Evolutionary conservation across 139 green algal species (phyloP), one percentile per base, ranked within the genome.

Genomic region (Monoraphidium neglectum): DNA sequence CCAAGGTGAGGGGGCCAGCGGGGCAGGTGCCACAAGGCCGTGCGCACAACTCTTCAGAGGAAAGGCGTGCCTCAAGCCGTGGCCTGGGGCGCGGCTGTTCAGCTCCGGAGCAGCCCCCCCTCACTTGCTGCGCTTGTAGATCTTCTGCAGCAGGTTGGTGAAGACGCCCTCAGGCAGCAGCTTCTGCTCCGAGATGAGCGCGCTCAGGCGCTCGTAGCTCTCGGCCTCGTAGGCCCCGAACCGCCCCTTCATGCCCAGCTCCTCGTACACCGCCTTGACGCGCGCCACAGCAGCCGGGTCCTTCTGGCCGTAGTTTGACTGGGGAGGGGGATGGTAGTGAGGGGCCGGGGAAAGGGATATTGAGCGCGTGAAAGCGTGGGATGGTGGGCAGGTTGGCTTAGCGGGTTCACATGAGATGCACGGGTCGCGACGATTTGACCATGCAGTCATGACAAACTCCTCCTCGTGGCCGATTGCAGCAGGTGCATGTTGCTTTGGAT

Each of bases 121-220:
- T 80, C 76, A 99, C 85, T 99, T 99, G 10, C 88, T 79, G 24
- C 96, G 86, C 85, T 98, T 98, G 90, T 98, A 99, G 65, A 99
- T 99, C 77, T 98, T 98, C 28, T 79, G 83, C 23, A 99, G 84
- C 69, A 99, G 83, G 30, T 76, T 80, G 38, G 83, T 92, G 86
- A 98, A 98, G 1, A 98, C 89, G 2, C 71, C 84, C 61, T 88
- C 74, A 30, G 95, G 95, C 73, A 98, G 78, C 65, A 88, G 51
- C 13, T 75, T 90, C 87, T 98, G 94, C 62, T 84, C 83, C 36
- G 92, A 76, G 36, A 99, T 98, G 10, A 43, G 32, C 53, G 74
- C 71, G 62, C 79, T 86, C 68, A 83, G 87, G 61, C 72, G 93
- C 83, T 66, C 56, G 64, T 89, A 80, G 61, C 81, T 94, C 23